phyloP scores from a whole-genome alignment of 331 rosid genomes.

The Ulmus americana region DNA sequence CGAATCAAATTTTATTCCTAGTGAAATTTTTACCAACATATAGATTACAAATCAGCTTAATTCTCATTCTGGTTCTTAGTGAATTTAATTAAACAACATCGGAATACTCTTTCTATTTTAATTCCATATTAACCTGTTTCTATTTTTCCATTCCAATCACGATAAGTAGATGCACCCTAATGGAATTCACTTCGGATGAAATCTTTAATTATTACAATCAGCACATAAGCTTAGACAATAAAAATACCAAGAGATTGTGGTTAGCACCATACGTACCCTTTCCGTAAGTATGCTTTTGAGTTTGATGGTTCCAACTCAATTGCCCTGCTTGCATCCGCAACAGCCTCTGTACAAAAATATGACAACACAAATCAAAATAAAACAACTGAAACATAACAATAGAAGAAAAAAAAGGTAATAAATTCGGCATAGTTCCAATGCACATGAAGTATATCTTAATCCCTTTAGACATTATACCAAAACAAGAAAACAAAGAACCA shows the following conservation, averaged over 20 bases:
- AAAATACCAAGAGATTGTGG: not conserved
- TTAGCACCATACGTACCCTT: constrained; percentile 47
- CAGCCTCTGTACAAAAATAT: constrained; percentile 50
- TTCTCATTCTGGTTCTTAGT: too few species aligned
- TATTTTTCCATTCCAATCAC: too few species aligned
- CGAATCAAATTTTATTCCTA: too few species aligned
- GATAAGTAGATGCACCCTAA: too few species aligned
- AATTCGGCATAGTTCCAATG: too few species aligned
- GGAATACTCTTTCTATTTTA: too few species aligned
- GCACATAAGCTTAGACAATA: not conserved
- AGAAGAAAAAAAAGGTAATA: too few species aligned
- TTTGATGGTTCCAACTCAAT: constrained; percentile 53
- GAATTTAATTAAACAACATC: too few species aligned
- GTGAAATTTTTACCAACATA: too few species aligned
- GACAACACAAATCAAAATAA: not conserved
- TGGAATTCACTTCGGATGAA: not conserved
- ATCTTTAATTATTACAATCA: not conserved
- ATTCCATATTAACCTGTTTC: too few species aligned
- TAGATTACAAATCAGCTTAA: too few species aligned
- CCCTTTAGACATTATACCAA: not conserved
- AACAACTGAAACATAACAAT: not conserved
- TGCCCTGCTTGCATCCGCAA: constrained; percentile 74
- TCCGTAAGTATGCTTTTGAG: constrained; percentile 62
- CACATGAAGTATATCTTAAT: not conserved
- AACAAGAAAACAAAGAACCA: not conserved